Percentiles rank a stretch among this genome's conserved stretches.
Evolutionary conservation across 2,329 filamentous ascomycete species (phyloP).

Genomic region (Stagonosporopsis cucurbitacearum): DNA sequence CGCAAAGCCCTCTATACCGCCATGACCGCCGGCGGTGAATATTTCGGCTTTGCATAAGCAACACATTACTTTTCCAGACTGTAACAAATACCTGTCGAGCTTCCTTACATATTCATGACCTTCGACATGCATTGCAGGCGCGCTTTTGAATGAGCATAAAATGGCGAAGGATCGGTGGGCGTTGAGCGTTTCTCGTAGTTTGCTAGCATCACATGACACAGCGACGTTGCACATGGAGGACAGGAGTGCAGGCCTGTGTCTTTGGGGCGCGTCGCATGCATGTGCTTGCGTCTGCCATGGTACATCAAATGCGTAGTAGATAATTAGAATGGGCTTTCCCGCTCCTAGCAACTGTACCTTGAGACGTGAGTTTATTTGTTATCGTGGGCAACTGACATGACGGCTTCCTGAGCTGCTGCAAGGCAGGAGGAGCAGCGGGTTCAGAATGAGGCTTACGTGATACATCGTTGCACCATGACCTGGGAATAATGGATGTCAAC

Average conservation of each 20-base stretch:
- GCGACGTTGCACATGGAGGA: slow-evolving; percentile 14
- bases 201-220: neutral
- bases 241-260: slow-evolving; percentile 43
- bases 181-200: slow-evolving; percentile 2
- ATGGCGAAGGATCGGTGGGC: slow-evolving; percentile 13
- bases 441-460: neutral
- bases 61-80: neutral
- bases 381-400: neutral
- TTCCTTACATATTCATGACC: slow-evolving; percentile 24
- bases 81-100: slow-evolving; percentile 8
- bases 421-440: neutral
- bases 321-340: neutral
- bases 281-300: neutral
- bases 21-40: slow-evolving; percentile 97
- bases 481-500: neutral
- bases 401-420: neutral
- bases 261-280: neutral
- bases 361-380: neutral
- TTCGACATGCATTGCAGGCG: slow-evolving; percentile 43
- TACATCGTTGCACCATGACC: neutral
- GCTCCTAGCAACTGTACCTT: neutral
- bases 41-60: slow-evolving; percentile 89
- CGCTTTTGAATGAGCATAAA: slow-evolving; percentile 32
- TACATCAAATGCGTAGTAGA: slow-evolving; percentile 5
- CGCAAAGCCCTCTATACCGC: slow-evolving; percentile 89